Percentiles rank a stretch among this genome's conserved stretches.
These are phyloP conservation scores for Kewa caespitosa DNA, from an alignment of 179 eudicot species.

Conservation along the genomic window DNA sequence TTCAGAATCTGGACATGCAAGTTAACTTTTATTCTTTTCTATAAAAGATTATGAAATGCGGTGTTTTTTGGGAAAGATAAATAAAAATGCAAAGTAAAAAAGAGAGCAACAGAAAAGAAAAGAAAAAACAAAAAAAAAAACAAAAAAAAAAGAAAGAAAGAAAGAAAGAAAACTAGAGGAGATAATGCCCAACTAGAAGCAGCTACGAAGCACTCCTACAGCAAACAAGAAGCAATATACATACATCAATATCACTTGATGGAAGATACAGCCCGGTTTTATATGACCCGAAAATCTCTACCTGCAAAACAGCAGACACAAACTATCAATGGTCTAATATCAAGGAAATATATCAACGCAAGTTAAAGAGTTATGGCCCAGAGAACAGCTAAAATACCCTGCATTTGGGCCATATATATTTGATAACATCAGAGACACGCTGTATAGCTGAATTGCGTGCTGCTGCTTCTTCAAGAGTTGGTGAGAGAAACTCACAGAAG, in stretches of 20 bases:
- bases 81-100: too few relatives aligned
- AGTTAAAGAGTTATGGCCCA: neutral
- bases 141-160: neutral
- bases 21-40: too few relatives aligned
- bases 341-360: neutral
- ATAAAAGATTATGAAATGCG: too few relatives aligned
- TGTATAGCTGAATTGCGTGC: slow-evolving; percentile 67
- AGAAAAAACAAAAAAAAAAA: neutral
- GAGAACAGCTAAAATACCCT: slow-evolving; percentile 40
- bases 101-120: neutral
- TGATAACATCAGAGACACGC: slow-evolving; percentile 70
- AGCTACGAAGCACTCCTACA: neutral
- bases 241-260: slow-evolving; percentile 95
- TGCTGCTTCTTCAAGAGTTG: slow-evolving; percentile 78
- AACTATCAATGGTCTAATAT: neutral
- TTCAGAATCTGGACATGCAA: too few relatives aligned
- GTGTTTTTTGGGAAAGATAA: too few relatives aligned
- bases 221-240: slow-evolving; percentile 24
- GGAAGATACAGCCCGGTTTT: slow-evolving; percentile 96
- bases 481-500: slow-evolving; percentile 90
- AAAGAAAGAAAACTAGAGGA: neutral
- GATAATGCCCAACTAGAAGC: neutral
- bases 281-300: slow-evolving; percentile 92
- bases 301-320: slow-evolving; percentile 48
- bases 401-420: slow-evolving; percentile 88